A percentile compares a stretch with the other conserved stretches of the same genome.
Evolutionary conservation across 2,329 filamentous ascomycete species (phyloP).

Genomic region (Sphaerulina populicola): DNA sequence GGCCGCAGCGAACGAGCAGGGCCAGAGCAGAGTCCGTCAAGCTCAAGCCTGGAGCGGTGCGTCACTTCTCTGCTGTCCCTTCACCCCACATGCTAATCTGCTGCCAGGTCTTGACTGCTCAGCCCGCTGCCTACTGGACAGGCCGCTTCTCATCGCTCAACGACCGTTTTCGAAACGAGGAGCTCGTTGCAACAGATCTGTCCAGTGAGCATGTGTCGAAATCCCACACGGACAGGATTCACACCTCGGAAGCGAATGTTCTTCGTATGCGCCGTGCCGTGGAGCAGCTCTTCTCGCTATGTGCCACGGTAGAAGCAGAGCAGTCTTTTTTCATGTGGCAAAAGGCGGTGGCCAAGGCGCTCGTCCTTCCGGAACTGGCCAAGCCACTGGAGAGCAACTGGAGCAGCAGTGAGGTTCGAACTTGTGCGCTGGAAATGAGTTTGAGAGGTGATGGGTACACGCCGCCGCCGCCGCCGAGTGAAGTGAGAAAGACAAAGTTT

Average conservation of each 20-base stretch:
- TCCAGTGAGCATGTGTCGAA: constrained; percentile 11
- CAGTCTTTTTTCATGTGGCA: constrained; percentile 29
- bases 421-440: constrained; percentile 20
- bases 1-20: not conserved
- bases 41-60: constrained; percentile 9
- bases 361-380: constrained; percentile 21
- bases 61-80: not conserved
- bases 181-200: constrained; percentile 32
- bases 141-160: constrained; percentile 53
- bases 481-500: constrained; percentile 27
- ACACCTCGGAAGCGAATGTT: constrained; percentile 25
- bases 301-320: constrained; percentile 26
- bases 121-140: constrained; percentile 50
- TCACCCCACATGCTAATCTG: not conserved
- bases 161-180: constrained; percentile 47
- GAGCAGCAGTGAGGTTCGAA: not conserved
- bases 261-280: constrained; percentile 27
- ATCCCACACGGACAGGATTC: constrained; percentile 25
- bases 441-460: constrained; percentile 9
- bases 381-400: constrained; percentile 13
- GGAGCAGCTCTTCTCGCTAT: constrained; percentile 24
- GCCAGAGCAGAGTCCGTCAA: constrained; percentile 7
- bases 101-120: constrained; percentile 17
- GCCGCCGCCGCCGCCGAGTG: constrained; percentile 9
- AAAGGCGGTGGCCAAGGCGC: constrained; percentile 21